Evolutionary conservation across 108 stramenopile genomes (phyloP).

Genomic region (Epithemia pelagica): DNA sequence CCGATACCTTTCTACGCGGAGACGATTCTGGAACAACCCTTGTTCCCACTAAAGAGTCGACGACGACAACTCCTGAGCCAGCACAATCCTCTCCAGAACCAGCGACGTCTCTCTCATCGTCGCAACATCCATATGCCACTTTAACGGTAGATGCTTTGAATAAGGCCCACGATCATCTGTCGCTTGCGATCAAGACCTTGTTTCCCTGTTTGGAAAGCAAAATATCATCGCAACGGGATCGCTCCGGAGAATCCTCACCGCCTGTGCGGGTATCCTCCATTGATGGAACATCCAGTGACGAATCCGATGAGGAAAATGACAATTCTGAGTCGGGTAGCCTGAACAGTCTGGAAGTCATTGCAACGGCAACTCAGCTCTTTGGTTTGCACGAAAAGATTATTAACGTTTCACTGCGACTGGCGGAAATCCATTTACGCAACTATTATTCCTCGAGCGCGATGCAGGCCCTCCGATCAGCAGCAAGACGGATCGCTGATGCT

Average conservation of each 20-base stretch:
- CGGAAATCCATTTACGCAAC: conserved; percentile 66
- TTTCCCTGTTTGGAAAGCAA: conserved; percentile 32
- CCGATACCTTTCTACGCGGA: conserved; percentile 66
- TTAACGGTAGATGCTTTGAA: conserved; percentile 54
- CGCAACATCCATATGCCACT: conserved; percentile 44
- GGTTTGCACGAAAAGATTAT: conserved; percentile 70
- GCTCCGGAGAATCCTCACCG: background rate
- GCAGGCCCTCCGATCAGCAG: conserved; percentile 58
- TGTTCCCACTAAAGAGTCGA: background rate
- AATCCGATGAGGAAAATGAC: conserved; percentile 9
- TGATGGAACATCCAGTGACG: conserved; percentile 6
- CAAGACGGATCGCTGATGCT: conserved; percentile 48
- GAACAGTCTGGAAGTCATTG: conserved; percentile 34
- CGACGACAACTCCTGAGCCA: background rate
- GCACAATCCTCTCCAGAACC: conserved; percentile 17
- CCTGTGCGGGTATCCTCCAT: conserved; percentile 4
- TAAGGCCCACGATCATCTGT: conserved; percentile 74
- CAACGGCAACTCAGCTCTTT: conserved; percentile 64
- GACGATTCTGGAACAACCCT: conserved; percentile 12
- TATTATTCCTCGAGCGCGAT: conserved; percentile 77
- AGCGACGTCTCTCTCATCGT: conserved; percentile 21
- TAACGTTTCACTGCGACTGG: conserved; percentile 66
- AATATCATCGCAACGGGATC: background rate
- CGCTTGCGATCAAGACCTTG: conserved; percentile 41
- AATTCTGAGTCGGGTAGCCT: background rate